phyloP scores from a whole-genome alignment of 2,329 filamentous ascomycete genomes.

The Magnaporthales sp. region DNA sequence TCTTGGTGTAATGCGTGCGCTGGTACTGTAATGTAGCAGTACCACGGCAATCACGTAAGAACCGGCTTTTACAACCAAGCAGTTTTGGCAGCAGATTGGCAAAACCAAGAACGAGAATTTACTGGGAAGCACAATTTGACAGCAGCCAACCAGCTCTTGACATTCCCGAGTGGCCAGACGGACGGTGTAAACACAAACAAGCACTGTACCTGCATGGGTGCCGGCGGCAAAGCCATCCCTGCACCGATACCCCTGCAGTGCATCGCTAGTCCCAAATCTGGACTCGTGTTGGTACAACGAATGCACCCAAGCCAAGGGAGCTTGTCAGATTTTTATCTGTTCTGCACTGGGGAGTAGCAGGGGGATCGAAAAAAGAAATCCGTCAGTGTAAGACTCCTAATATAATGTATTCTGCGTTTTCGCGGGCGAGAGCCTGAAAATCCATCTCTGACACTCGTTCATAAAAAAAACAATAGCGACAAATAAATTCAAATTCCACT shows the following conservation, averaged over 20 bases:
- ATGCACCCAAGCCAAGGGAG: background rate
- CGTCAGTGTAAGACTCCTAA: background rate
- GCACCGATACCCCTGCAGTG: too few species aligned
- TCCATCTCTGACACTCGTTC: background rate
- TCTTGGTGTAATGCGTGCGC: too few species aligned
- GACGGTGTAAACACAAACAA: background rate
- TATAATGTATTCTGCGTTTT: background rate
- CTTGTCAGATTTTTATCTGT: background rate
- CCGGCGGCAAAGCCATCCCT: background rate
- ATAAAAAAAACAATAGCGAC: too few species aligned
- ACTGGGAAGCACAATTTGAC: too few species aligned
- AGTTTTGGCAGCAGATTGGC: too few species aligned
- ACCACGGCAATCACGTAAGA: too few species aligned
- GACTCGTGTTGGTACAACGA: background rate
- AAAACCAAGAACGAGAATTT: too few species aligned
- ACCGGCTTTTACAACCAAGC: too few species aligned
- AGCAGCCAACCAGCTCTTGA: too few species aligned
- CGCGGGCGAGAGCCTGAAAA: too few species aligned
- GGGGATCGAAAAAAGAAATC: background rate
- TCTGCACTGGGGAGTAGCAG: background rate
- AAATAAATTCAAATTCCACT: too few species aligned
- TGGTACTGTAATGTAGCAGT: too few species aligned
- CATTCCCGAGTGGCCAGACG: background rate
- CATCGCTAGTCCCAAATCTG: background rate
- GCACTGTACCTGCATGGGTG: background rate